Evolutionary conservation across 106 monocot species (phyloP), one percentile per base, ranked within the genome.

Genomic region (Acorus gramineus): DNA sequence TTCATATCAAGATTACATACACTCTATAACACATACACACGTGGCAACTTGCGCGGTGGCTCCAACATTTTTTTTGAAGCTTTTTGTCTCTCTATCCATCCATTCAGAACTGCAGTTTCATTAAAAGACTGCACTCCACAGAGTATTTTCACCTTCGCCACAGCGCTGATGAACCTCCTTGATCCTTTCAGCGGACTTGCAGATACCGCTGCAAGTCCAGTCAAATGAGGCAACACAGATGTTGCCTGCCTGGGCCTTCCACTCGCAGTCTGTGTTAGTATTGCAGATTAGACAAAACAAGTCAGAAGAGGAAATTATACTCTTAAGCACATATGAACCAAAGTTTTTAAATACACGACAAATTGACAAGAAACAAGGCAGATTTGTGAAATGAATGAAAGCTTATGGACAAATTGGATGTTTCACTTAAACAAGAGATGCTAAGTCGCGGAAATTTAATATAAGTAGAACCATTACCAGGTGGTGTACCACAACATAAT

Each of bases 211-310:
- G 64, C 80, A 80, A 52, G 58, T 76, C 80, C 80, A 80, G 48
- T 80, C 80, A 64, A 67, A 80, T 43, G 80, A 80, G 48, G 80
- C 75, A 54, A 75, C 68, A 72, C 80, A 80, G 46, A 68, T 62
- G 67, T 80, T 80, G 63, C 80, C 80, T 9, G 80, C 80, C 57
- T 76, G 76, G 6, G 76, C 80, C 53, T 80, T 80, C 80, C 80
- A 80, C 76, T 75, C 80, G 28, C 80, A 80, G 52, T 80, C 80
- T 80, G 76, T 4, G 50, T 57, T 5, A 6, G 14, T 28, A 28
- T 28, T 28, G 1, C 28, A 28, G 28, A 28, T 28, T 28, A 28
- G 28, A 28, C 28, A 28, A 28, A 28, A 28, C 28, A 28, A 28
- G 28, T 28, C 28, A 28, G 28, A 28, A 28, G 28, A 28, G 28